Percentiles rank a stretch among this genome's conserved stretches.
Conservation (phyloP, 1,284 basidiomycete species). For the Ustilago vetiveriae region DNA sequence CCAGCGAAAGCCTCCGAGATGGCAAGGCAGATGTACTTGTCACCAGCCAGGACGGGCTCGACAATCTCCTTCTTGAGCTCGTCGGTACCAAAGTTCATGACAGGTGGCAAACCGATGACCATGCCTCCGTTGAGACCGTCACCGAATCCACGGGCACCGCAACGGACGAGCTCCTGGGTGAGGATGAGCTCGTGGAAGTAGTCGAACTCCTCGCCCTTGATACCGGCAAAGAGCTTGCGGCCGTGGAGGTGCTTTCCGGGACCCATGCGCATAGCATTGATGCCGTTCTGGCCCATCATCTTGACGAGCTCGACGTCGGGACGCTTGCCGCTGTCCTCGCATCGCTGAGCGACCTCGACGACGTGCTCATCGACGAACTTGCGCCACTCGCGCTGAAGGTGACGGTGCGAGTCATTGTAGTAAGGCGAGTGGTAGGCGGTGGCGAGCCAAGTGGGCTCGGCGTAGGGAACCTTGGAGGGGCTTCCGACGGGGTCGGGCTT, state of each 20-base stretch:
- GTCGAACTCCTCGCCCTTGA: conserved; percentile 87
- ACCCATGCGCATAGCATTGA: conserved; percentile 72
- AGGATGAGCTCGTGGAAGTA: conserved; percentile 84
- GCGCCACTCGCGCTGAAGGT: conserved; percentile 67
- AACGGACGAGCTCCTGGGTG: conserved; percentile 83
- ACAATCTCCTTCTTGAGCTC: conserved; percentile 81
- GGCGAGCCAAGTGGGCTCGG: conserved; percentile 62
- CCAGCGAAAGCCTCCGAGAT: conserved; percentile 92
- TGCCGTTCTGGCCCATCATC: conserved; percentile 66
- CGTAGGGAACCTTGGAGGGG: conserved; percentile 65
- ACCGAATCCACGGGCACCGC: conserved; percentile 74
- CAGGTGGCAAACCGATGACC: conserved; percentile 68
- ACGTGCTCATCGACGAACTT: conserved; percentile 80
- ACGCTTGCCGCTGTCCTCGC: conserved; percentile 84
- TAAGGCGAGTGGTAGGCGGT: conserved; percentile 65
- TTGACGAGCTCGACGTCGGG: conserved; percentile 69
- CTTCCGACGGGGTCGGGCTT: conserved; percentile 56
- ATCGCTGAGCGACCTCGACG: conserved; percentile 79
- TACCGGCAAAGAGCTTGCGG: conserved; percentile 80
- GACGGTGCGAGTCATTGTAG: conserved; percentile 68
- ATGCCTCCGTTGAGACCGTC: conserved; percentile 68
- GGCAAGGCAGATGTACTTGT: conserved; percentile 84
- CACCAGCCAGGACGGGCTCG: conserved; percentile 80
- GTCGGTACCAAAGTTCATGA: conserved; percentile 83
- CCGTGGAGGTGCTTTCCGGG: conserved; percentile 81